Evolutionary conservation across 495 filamentous ascomycete genomes (phyloP).

Genomic region (Tuber melanosporum): DNA sequence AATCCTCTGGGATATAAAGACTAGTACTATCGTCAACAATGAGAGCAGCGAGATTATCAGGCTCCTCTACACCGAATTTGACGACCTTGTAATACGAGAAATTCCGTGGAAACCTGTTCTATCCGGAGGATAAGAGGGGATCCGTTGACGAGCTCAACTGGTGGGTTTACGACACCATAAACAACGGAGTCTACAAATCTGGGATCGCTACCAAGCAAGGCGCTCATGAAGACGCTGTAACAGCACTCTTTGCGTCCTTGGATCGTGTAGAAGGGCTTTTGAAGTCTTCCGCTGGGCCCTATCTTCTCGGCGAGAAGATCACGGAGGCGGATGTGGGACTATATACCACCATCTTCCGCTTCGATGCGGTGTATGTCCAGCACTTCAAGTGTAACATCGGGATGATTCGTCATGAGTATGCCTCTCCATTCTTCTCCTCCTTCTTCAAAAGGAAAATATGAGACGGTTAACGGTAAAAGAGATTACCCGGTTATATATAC

Average conservation of each 20-base stretch:
- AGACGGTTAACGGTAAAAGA: slow-evolving; percentile 41
- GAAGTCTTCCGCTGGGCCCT: slow-evolving; percentile 51
- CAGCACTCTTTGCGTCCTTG: slow-evolving; percentile 62
- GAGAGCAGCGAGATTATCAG: slow-evolving; percentile 79
- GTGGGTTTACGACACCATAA: slow-evolving; percentile 79
- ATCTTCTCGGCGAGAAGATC: slow-evolving; percentile 59
- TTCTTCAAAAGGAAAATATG: neutral
- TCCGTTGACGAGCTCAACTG: slow-evolving; percentile 70
- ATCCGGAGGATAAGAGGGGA: slow-evolving; percentile 52
- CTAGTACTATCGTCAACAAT: slow-evolving; percentile 69
- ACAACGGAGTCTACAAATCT: slow-evolving; percentile 75
- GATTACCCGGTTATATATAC: slow-evolving; percentile 63
- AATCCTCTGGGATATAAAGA: slow-evolving; percentile 67
- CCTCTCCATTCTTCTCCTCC: neutral
- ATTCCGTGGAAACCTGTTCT: slow-evolving; percentile 58
- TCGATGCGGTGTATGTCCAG: slow-evolving; percentile 84
- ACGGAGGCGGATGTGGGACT: slow-evolving; percentile 83
- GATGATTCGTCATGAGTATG: slow-evolving; percentile 70
- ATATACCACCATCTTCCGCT: slow-evolving; percentile 76
- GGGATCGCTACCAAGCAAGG: slow-evolving; percentile 57
- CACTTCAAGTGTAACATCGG: slow-evolving; percentile 89
- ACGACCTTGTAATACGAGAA: slow-evolving; percentile 59
- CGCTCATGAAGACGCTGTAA: slow-evolving; percentile 66
- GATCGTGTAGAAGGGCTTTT: slow-evolving; percentile 68
- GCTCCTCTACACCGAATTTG: slow-evolving; percentile 63